phyloP scores from a whole-genome alignment of 352 stramenopile genomes.

The Pythium sukuiense region DNA sequence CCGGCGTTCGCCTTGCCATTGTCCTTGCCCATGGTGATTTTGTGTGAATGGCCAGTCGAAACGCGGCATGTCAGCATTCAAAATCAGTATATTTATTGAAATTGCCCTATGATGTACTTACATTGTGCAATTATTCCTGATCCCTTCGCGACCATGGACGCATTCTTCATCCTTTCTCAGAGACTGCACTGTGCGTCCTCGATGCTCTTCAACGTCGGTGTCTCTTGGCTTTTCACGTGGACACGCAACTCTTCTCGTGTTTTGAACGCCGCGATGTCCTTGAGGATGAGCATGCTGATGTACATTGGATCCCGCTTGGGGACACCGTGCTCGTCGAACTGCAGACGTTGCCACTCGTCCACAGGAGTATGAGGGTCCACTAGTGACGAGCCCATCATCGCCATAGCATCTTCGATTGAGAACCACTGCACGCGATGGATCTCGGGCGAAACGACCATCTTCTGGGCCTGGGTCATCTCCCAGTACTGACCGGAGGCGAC shows the following conservation, averaged over 20 bases:
- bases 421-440: constrained; percentile 60
- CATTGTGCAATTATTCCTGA: no score
- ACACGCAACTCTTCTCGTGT: constrained; percentile 25
- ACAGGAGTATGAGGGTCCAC: constrained; percentile 33
- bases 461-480: constrained; percentile 35
- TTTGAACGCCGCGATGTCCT: constrained; percentile 35
- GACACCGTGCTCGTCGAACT: constrained; percentile 42
- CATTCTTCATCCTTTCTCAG: neutral
- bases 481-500: constrained; percentile 41
- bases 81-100: no score
- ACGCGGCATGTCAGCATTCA: no score
- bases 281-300: constrained; percentile 46
- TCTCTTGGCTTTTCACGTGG: constrained; percentile 27
- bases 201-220: constrained; percentile 26
- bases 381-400: constrained; percentile 39
- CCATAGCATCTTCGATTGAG: constrained; percentile 47
- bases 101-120: no score
- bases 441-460: constrained; percentile 54
- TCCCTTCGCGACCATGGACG: no score
- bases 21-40: constrained; percentile 15
- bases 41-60: neutral
- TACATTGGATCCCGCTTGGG: constrained; percentile 51
- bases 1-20: constrained; percentile 10
- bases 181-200: constrained; percentile 17
- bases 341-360: constrained; percentile 40